A percentile compares a stretch with the other conserved stretches of the same genome.
Conservation (phyloP, 306 rosid species). For the Sesbania bispinosa region DNA sequence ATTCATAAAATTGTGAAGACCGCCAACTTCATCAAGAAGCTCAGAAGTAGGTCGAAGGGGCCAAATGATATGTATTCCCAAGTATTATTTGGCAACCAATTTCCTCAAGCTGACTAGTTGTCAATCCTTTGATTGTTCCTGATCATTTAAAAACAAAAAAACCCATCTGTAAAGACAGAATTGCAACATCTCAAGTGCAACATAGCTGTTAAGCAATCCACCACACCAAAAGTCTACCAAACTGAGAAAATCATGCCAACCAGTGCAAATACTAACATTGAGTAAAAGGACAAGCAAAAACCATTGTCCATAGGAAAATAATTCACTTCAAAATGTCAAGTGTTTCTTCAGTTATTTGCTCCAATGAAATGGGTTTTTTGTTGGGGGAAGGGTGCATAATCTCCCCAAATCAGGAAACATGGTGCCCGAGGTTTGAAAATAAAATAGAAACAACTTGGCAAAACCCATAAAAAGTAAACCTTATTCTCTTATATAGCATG, state of each 20-base stretch:
- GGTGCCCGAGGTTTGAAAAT: not conserved
- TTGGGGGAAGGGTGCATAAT: not conserved
- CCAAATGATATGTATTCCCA: conserved; percentile 95
- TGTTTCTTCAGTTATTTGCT: not conserved
- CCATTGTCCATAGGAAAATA: not conserved
- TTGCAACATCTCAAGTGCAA: conserved; percentile 6
- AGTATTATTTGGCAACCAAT: conserved; percentile 97
- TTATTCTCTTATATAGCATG: not conserved
- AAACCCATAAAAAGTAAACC: not conserved
- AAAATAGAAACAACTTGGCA: not conserved
- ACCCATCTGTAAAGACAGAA: conserved; percentile 5
- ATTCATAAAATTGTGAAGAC: conserved; percentile 93
- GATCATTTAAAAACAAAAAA: conserved; percentile 30
- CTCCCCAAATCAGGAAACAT: not conserved
- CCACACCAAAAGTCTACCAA: not conserved
- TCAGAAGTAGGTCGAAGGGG: conserved; percentile 91
- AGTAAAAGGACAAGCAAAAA: conserved; percentile 9
- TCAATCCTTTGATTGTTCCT: conserved; percentile 89
- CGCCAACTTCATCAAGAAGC: conserved; percentile 84
- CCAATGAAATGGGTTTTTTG: not conserved
- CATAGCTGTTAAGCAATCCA: not conserved
- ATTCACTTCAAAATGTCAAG: not conserved
- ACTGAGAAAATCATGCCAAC: not conserved
- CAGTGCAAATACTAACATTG: not conserved
- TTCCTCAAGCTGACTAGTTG: conserved; percentile 82